Conservation (phyloP, 805 yeast genomes). For the Torulaspora microellipsoides region DNA sequence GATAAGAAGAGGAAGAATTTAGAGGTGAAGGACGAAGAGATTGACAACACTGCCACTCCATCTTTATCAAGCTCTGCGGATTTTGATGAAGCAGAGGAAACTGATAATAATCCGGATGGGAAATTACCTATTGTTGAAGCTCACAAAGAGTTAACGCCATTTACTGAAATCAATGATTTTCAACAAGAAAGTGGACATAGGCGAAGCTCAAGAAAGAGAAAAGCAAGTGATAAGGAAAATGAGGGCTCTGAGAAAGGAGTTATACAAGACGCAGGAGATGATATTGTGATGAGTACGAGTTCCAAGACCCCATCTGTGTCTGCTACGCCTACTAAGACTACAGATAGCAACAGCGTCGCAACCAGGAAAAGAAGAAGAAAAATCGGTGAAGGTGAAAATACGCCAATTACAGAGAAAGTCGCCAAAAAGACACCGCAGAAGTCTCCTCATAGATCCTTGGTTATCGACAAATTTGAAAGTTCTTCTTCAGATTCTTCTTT, state of each 20-base stretch:
- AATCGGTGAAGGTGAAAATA: constrained; percentile 11
- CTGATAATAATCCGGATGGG: not conserved
- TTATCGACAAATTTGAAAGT: constrained; percentile 23
- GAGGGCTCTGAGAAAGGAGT: constrained; percentile 10
- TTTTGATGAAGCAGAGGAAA: constrained; percentile 8
- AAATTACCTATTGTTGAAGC: not conserved
- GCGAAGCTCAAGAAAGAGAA: constrained; percentile 11
- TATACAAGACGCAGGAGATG: constrained; percentile 7
- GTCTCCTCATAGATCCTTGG: constrained; percentile 21
- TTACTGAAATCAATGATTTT: constrained; percentile 14
- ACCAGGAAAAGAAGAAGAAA: constrained; percentile 12
- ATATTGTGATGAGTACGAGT: constrained; percentile 3
- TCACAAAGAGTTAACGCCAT: constrained; percentile 4
- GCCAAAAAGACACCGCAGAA: constrained; percentile 24
- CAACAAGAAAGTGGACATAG: constrained; percentile 4
- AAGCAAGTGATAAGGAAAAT: constrained; percentile 9
- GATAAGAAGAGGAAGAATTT: constrained; percentile 12
- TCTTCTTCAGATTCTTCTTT: constrained; percentile 19
- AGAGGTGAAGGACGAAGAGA: constrained; percentile 11
- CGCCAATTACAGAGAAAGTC: constrained; percentile 27
- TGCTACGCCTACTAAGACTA: constrained; percentile 1
- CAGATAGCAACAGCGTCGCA: not conserved
- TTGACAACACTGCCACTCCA: constrained; percentile 5
- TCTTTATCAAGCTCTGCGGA: constrained; percentile 3
- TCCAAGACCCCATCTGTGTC: not conserved